Conservation (phyloP, 805 yeast species). For the Candida palmyrensis region DNA sequence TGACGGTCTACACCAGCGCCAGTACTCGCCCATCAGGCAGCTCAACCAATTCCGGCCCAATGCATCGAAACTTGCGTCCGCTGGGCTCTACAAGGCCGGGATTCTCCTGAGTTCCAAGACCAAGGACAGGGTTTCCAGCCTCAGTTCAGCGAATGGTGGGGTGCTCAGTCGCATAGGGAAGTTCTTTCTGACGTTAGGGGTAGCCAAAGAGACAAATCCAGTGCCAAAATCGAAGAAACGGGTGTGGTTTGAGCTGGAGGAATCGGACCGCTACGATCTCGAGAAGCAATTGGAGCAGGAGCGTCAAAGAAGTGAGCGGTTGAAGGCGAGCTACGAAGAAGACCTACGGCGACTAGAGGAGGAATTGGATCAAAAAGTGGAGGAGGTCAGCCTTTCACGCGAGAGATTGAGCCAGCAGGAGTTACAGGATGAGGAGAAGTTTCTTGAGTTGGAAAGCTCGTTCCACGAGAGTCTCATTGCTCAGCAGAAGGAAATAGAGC, state of each 20-base stretch:
- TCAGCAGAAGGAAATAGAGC: background rate
- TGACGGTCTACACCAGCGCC: background rate
- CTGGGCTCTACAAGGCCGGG: too few relatives aligned
- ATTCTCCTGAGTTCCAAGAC: too few relatives aligned
- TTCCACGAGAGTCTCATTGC: slow-evolving; percentile 1
- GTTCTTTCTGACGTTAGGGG: background rate
- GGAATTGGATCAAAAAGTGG: slow-evolving; percentile 2
- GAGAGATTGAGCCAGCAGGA: slow-evolving; percentile 1
- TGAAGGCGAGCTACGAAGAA: slow-evolving; percentile 3
- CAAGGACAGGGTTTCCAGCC: too few relatives aligned
- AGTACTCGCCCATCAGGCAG: background rate
- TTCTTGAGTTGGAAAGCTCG: slow-evolving; percentile 1
- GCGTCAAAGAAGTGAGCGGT: slow-evolving; percentile 1
- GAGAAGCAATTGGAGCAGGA: slow-evolving; percentile 1
- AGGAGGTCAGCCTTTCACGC: background rate
- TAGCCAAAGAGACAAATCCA: background rate
- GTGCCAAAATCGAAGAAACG: background rate
- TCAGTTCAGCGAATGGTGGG: background rate
- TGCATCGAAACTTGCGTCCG: too few relatives aligned
- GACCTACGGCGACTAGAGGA: slow-evolving; percentile 3
- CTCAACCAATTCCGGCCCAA: too few relatives aligned
- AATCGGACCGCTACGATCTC: too few relatives aligned
- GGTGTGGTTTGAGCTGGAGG: background rate
- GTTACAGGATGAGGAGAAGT: background rate
- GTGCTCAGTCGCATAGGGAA: background rate